Conservation (phyloP, 192 early-diverging fungal species). For the Entrophospora sp. region DNA sequence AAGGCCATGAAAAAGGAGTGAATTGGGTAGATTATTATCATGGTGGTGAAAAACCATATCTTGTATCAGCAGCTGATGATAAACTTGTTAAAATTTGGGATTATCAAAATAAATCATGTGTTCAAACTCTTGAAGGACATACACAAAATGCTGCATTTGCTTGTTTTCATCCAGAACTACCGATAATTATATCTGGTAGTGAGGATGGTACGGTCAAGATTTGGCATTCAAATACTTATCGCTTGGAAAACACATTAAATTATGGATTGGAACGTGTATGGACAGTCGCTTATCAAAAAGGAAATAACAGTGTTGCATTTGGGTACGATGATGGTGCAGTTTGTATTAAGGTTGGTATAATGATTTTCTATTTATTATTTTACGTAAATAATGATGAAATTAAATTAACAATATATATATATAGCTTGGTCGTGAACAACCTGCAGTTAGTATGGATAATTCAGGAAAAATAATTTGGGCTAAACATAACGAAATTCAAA, state of each 20-base stretch:
- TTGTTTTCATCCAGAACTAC: conserved; percentile 90
- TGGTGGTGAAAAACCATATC: conserved; percentile 95
- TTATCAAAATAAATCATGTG: conserved; percentile 99
- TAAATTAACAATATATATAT: too few relatives aligned
- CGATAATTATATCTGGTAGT: conserved; percentile 90
- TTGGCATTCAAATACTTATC: conserved; percentile 97
- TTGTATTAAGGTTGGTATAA: conserved; percentile 61
- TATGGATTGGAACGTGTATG: conserved; percentile 98
- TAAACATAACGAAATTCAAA: conserved; percentile 91
- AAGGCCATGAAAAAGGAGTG: conserved; percentile 96
- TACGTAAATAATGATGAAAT: too few relatives aligned
- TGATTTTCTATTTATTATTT: too few relatives aligned
- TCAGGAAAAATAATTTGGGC: conserved; percentile 98
- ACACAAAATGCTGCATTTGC: conserved; percentile 87
- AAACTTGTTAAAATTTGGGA: conserved; percentile 94
- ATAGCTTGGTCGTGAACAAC: conserved; percentile 85
- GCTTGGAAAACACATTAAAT: conserved; percentile 93
- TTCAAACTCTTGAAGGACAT: conserved; percentile 98
- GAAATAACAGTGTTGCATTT: conserved; percentile 87
- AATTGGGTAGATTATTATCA: conserved; percentile 98
- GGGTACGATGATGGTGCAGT: conserved; percentile 96
- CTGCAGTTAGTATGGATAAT: conserved; percentile 93
- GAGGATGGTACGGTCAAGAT: conserved; percentile 93
- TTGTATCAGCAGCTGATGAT: conserved; percentile 94
- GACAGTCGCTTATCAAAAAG: conserved; percentile 77